Percentiles rank a stretch among this genome's conserved stretches.
These are phyloP conservation scores for Agarophyton chilense DNA, from an alignment of 23 red algal genomes.

Conservation along the genomic window DNA sequence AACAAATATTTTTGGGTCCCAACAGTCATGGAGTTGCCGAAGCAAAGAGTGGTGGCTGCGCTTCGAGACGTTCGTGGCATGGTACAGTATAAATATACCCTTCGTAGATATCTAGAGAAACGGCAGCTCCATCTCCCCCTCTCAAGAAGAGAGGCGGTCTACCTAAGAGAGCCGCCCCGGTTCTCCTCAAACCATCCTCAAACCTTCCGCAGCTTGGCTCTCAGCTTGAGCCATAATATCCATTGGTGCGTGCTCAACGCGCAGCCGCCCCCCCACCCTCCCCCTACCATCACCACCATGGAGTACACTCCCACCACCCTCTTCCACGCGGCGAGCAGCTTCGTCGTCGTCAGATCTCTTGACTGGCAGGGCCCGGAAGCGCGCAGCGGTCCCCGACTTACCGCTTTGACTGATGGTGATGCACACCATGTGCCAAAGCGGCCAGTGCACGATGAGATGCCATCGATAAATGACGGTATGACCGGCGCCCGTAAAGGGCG, in stretches of 20 bases:
- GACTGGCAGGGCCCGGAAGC: slow-evolving; percentile 17
- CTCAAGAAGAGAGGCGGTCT: too few relatives aligned
- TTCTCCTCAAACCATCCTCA: too few relatives aligned
- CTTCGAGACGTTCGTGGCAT: not conserved
- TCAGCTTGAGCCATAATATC: too few relatives aligned
- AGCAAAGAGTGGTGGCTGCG: not conserved
- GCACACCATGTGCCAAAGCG: not conserved
- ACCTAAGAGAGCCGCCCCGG: too few relatives aligned
- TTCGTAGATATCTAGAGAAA: too few relatives aligned
- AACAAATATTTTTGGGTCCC: not conserved
- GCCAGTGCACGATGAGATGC: not conserved
- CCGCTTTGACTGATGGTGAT: not conserved
- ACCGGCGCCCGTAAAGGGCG: not conserved
- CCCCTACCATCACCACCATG: too few relatives aligned
- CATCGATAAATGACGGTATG: not conserved
- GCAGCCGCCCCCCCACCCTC: too few relatives aligned
- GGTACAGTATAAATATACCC: too few relatives aligned
- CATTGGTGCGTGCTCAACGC: too few relatives aligned
- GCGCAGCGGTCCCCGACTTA: not conserved
- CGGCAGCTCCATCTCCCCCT: too few relatives aligned
- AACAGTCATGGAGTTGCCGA: too few relatives aligned
- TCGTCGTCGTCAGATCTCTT: not conserved
- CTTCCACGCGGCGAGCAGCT: not conserved
- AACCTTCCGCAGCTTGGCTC: too few relatives aligned
- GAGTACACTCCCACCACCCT: not conserved